Evolutionary conservation across 2,329 filamentous ascomycete species (phyloP).

Genomic region (Anthostomella pinea): DNA sequence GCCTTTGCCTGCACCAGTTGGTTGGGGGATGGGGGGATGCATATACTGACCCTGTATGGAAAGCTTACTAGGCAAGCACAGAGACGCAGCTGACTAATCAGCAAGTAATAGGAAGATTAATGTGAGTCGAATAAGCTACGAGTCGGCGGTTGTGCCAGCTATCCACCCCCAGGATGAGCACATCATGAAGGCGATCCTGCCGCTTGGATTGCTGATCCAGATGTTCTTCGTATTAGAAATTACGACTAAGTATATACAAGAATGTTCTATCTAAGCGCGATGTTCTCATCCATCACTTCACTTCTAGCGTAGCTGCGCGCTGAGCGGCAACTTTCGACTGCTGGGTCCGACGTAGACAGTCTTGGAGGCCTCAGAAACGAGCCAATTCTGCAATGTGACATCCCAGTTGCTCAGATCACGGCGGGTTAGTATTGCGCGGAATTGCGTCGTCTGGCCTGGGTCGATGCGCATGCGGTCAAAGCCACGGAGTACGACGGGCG

Average conservation of each 20-base stretch:
- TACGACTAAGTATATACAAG: constrained; percentile 12
- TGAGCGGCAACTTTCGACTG: constrained; percentile 52
- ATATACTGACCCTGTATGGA: no score
- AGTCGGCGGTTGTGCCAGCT: no score
- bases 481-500: constrained; percentile 64
- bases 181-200: no score
- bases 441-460: constrained; percentile 64
- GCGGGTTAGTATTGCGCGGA: constrained; percentile 67
- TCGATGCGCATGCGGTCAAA: constrained; percentile 76
- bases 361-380: constrained; percentile 52
- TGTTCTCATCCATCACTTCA: background rate
- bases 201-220: no score
- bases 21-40: no score
- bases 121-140: no score
- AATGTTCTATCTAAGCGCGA: background rate
- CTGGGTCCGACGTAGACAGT: constrained; percentile 54
- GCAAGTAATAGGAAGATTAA: no score
- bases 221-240: no score
- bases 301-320: constrained; percentile 25
- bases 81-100: no score
- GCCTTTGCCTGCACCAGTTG: no score
- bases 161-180: no score
- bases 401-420: constrained; percentile 91
- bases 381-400: constrained; percentile 76
- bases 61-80: no score